Evolutionary conservation across 495 filamentous ascomycete genomes (phyloP).

Genomic region (Lentithecium fluviatile): DNA sequence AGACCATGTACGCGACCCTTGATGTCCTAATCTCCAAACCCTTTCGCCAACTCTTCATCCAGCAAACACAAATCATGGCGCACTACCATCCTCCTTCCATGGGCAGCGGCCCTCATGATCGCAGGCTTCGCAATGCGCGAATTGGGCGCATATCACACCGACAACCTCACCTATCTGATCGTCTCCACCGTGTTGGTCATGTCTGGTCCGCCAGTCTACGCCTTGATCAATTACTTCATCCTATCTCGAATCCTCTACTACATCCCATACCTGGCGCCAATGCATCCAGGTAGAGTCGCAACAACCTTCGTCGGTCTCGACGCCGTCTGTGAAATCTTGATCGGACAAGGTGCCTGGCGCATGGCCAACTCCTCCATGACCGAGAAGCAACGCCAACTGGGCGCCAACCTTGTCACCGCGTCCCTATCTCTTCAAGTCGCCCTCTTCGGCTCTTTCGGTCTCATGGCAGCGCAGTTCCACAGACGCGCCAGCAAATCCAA

Average conservation of each 20-base stretch:
- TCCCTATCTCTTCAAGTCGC: constrained; percentile 66
- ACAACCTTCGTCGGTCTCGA: constrained; percentile 72
- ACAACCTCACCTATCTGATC: constrained; percentile 32
- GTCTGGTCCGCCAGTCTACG: constrained; percentile 59
- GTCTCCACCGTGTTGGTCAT: constrained; percentile 37
- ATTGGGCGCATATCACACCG: constrained; percentile 31
- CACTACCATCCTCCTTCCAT: constrained; percentile 35
- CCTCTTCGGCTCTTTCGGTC: constrained; percentile 61
- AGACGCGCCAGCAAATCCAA: constrained; percentile 54
- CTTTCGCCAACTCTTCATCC: neutral
- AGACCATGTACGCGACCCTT: constrained; percentile 56
- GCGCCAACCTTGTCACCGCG: constrained; percentile 62
- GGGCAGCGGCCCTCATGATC: constrained; percentile 36
- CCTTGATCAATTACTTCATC: constrained; percentile 71
- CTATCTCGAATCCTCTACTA: constrained; percentile 77
- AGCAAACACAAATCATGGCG: constrained; percentile 40
- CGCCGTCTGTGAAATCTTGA: constrained; percentile 62
- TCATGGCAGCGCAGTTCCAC: constrained; percentile 61
- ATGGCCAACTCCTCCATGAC: constrained; percentile 53
- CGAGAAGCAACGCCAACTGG: constrained; percentile 49
- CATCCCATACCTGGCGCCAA: constrained; percentile 71
- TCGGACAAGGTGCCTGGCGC: constrained; percentile 64
- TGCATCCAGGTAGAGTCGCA: constrained; percentile 74
- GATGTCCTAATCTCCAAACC: neutral
- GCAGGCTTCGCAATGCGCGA: constrained; percentile 34